Evolutionary conservation across 1,284 basidiomycete genomes (phyloP).

Genomic region (Hypsizygus ulmarius): DNA sequence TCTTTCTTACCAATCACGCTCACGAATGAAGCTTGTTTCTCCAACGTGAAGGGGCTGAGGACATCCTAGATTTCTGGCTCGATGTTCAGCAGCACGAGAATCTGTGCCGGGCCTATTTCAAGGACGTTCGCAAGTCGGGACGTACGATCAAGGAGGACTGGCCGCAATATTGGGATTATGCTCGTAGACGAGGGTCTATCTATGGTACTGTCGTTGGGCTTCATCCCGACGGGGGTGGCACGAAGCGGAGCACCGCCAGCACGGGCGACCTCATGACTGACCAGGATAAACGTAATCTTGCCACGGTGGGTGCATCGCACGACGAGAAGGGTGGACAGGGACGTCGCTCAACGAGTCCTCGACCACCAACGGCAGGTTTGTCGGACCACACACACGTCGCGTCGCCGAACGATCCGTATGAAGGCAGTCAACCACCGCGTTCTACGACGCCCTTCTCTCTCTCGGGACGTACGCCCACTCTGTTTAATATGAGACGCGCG

Average conservation of each 20-base stretch:
- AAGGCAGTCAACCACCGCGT: slow-evolving; percentile 47
- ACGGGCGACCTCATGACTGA: slow-evolving; percentile 66
- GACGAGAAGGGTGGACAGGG: slow-evolving; percentile 45
- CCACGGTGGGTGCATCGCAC: slow-evolving; percentile 31
- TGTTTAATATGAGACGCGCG: slow-evolving; percentile 68
- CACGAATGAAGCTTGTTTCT: slow-evolving; percentile 66
- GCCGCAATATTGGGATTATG: slow-evolving; percentile 95
- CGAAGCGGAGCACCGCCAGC: slow-evolving; percentile 75
- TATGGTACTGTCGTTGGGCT: slow-evolving; percentile 89
- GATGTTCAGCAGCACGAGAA: slow-evolving; percentile 99
- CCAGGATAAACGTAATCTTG: slow-evolving; percentile 60
- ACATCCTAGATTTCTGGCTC: slow-evolving; percentile 97
- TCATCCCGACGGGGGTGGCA: slow-evolving; percentile 45
- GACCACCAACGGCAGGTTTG: slow-evolving; percentile 42
- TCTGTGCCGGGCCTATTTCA: slow-evolving; percentile 97
- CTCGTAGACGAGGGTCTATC: slow-evolving; percentile 81
- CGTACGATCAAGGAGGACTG: slow-evolving; percentile 91
- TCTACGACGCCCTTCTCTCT: slow-evolving; percentile 79
- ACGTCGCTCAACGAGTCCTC: slow-evolving; percentile 46
- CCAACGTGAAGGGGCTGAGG: slow-evolving; percentile 91
- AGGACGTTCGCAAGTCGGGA: slow-evolving; percentile 93
- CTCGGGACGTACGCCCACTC: slow-evolving; percentile 66
- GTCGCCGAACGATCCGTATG: slow-evolving; percentile 47
- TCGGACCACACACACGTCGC: slow-evolving; percentile 50
- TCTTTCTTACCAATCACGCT: slow-evolving; percentile 1